phyloP scores from a whole-genome alignment of 2,329 filamentous ascomycete genomes.

The Rhynchosporium secalis region DNA sequence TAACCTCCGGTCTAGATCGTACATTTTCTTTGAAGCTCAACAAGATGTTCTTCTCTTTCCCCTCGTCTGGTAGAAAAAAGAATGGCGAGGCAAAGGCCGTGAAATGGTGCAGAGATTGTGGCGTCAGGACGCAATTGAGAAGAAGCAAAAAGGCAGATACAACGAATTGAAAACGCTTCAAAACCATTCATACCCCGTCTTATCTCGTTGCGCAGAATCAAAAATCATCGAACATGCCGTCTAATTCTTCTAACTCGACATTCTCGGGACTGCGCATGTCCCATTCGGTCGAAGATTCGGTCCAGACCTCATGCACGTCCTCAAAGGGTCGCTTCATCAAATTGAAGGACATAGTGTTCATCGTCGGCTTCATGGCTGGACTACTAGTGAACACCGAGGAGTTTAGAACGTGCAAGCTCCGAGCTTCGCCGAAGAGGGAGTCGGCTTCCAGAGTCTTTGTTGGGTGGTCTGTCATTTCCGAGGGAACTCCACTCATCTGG shows the following conservation, averaged over 20 bases:
- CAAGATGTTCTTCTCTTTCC: constrained; percentile 1
- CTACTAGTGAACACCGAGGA: constrained; percentile 49
- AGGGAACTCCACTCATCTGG: constrained; percentile 53
- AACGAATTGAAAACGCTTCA: constrained; percentile 18
- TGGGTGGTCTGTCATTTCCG: constrained; percentile 36
- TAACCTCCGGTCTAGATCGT: constrained; percentile 13
- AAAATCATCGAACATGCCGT: constrained; percentile 76
- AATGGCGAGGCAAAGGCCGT: constrained; percentile 10
- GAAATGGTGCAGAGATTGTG: constrained; percentile 3
- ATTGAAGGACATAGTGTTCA: constrained; percentile 23
- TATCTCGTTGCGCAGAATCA: constrained; percentile 14
- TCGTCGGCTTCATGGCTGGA: constrained; percentile 54
- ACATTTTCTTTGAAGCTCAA: constrained; percentile 11
- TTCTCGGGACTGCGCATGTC: constrained; percentile 75
- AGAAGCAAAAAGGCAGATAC: constrained; percentile 20
- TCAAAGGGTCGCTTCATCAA: constrained; percentile 51
- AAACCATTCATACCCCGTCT: constrained; percentile 5
- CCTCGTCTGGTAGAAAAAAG: constrained; percentile 4
- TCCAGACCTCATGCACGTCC: constrained; percentile 38
- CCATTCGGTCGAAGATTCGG: constrained; percentile 54
- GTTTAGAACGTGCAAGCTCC: constrained; percentile 31
- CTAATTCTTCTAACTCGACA: constrained; percentile 90
- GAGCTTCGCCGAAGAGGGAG: constrained; percentile 39
- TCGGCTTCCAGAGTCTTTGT: constrained; percentile 35
- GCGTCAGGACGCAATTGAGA: constrained; percentile 10